A percentile compares a stretch with the other conserved stretches of the same genome.
phyloP scores from a whole-genome alignment of 1,139 yeast genomes.

The Blastobotrys apis region DNA sequence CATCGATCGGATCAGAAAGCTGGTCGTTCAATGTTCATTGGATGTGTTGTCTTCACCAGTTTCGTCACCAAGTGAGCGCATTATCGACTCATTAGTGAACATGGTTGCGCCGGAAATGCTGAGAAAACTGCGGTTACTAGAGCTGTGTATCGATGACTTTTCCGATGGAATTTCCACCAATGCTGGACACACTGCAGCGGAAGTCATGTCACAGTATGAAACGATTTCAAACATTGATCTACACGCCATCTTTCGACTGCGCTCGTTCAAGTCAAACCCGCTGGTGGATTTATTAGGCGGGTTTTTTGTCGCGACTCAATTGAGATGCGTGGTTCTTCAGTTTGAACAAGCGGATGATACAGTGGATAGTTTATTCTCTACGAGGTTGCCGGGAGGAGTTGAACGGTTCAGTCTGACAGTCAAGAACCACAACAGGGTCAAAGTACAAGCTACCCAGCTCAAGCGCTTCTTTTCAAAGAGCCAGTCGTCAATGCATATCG shows the following conservation, averaged over 20 bases:
- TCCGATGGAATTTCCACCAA: neutral
- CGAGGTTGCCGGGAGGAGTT: neutral
- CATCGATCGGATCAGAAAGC: neutral
- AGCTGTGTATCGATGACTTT: neutral
- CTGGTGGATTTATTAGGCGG: neutral
- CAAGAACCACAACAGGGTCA: neutral
- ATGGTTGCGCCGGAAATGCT: slow-evolving; percentile 1
- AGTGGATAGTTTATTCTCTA: neutral
- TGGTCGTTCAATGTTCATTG: neutral
- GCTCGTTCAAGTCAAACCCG: neutral
- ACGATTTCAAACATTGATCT: slow-evolving; percentile 4
- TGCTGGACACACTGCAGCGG: neutral
- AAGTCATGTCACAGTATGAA: neutral
- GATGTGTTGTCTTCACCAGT: neutral
- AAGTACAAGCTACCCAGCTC: neutral
- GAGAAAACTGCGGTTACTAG: neutral
- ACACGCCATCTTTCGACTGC: neutral
- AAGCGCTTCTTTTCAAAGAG: neutral
- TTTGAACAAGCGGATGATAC: neutral
- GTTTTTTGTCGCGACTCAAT: neutral
- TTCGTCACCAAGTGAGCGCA: too few species aligned
- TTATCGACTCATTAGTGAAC: slow-evolving; percentile 1
- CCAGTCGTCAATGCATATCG: neutral
- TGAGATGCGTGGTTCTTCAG: neutral
- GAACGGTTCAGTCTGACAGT: neutral